Conservation (phyloP, 805 yeast species). For the Lipomyces yamanashiensis region DNA sequence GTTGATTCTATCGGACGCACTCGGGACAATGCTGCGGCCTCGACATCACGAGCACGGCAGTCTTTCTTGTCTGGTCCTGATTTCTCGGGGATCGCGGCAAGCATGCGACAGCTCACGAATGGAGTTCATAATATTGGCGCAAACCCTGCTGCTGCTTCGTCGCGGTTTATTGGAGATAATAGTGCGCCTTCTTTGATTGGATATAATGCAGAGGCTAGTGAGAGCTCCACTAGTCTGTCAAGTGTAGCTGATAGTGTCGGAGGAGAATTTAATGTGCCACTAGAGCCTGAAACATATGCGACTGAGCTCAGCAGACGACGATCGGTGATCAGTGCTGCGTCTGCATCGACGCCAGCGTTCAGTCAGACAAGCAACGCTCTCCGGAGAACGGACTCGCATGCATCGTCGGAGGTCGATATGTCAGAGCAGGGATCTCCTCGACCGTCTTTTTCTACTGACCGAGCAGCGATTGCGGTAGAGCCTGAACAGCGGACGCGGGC, state of each 20-base stretch:
- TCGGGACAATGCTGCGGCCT: constrained; percentile 15
- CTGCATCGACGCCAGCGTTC: constrained; percentile 14
- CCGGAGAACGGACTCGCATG: constrained; percentile 10
- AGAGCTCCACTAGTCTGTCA: constrained; percentile 20
- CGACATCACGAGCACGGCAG: constrained; percentile 14
- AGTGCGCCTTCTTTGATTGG: constrained; percentile 15
- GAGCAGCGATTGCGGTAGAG: neutral
- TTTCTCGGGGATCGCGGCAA: constrained; percentile 27
- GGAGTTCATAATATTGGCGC: constrained; percentile 5
- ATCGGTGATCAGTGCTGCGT: constrained; percentile 2
- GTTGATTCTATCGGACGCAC: constrained; percentile 27
- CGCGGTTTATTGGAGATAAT: neutral
- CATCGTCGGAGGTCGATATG: constrained; percentile 17
- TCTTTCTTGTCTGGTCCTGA: constrained; percentile 21
- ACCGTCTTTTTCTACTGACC: constrained; percentile 5
- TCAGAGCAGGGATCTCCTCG: constrained; percentile 4
- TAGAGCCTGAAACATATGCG: constrained; percentile 22
- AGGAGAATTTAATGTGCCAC: constrained; percentile 17
- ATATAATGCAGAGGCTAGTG: constrained; percentile 21
- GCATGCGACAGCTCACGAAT: constrained; percentile 26
- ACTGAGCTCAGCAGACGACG: constrained; percentile 9
- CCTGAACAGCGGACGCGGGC: neutral
- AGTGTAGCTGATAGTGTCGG: constrained; percentile 14
- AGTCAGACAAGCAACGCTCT: neutral
- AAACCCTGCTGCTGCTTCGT: neutral